Base-by-base conservation (phyloP, 331 rosid genomes). In the Malus hybrid region DNA sequence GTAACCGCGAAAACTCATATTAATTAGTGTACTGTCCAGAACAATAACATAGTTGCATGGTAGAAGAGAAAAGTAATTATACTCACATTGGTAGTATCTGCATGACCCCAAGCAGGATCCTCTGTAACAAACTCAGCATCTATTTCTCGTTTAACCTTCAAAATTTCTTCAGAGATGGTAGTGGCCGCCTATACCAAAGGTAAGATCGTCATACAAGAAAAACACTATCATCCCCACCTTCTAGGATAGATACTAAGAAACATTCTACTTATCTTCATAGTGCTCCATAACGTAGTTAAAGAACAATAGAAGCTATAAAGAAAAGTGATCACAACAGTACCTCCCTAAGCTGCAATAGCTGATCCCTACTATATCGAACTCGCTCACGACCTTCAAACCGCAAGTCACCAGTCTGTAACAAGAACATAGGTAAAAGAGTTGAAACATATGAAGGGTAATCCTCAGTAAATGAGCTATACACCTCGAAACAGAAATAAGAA, bases 71-170 rank as follows among this genome's bases (percentile, higher is more conserved):
- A 3, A 3, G 6, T 70, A 59, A 54, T 7, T 22, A 76, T 70
- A 81, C 90, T 85, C 86, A 94, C 99, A 7, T 77, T 92, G 83
- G 71, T 86, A 72, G 71, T 86, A 74, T 94, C 99, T 52, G 79
- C 62, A 78, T 80, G 99, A 16, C 82, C 85, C 97, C 99, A 94
- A 60, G 73, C 84, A 85, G 85, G 96, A 77, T 87, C 97, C 78
- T 89, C 99, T 70, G 92, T 97, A 76, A 82, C 86, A 79, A 94
- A 78, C 69, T 94, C 99, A 63, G 87, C 84, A 22, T 92, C 97
- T 52, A 92, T 79, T 33, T 92, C 97, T 65, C 76, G 88, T 80
- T 87, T 92, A 84, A 92, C 73, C 84, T 85, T 90, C 60, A 88
- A 79, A 83, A 94, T 81, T 69, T 83, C 93, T 64, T 87, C 93